Conservation (phyloP, 495 filamentous ascomycete species). For the Niebla homalea region DNA sequence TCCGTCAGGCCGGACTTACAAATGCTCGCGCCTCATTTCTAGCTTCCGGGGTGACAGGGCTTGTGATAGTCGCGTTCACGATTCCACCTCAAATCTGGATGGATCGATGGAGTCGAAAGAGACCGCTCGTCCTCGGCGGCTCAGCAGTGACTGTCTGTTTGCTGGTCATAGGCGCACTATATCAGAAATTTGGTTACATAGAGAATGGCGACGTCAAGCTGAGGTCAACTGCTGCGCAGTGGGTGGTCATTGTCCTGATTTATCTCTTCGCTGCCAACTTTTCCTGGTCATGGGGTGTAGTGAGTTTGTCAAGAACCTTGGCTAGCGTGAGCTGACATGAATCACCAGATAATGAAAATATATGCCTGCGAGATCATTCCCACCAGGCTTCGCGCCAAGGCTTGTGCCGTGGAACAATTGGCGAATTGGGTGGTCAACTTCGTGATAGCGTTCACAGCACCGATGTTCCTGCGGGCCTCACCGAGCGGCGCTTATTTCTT, state of each 20-base stretch:
- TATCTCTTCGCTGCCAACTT: conserved; percentile 31
- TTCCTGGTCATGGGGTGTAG: conserved; percentile 39
- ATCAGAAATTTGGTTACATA: conserved; percentile 7
- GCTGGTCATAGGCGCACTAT: conserved; percentile 32
- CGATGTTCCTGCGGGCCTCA: conserved; percentile 43
- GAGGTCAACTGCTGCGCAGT: conserved; percentile 25
- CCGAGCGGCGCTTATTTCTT: conserved; percentile 48
- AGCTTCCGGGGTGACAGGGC: conserved; percentile 39
- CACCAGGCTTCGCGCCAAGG: conserved; percentile 36
- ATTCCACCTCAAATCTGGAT: conserved; percentile 43
- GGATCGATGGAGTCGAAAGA: conserved; percentile 51
- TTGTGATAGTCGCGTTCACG: conserved; percentile 43
- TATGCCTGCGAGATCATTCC: conserved; percentile 46
- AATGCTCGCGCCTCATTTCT: conserved; percentile 37
- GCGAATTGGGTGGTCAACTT: conserved; percentile 46
- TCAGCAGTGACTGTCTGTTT: conserved; percentile 32
- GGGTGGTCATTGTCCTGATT: conserved; percentile 42
- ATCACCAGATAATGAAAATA: conserved; percentile 20
- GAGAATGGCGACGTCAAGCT: background rate
- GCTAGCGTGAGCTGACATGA: too few relatives aligned
- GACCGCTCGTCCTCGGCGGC: conserved; percentile 44
- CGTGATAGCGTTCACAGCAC: conserved; percentile 51
- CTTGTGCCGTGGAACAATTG: conserved; percentile 33
- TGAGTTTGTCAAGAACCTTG: conserved; percentile 15
- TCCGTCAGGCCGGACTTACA: conserved; percentile 39